Conservation (phyloP, 2,329 filamentous ascomycete species). For the Mycogone perniciosa region DNA sequence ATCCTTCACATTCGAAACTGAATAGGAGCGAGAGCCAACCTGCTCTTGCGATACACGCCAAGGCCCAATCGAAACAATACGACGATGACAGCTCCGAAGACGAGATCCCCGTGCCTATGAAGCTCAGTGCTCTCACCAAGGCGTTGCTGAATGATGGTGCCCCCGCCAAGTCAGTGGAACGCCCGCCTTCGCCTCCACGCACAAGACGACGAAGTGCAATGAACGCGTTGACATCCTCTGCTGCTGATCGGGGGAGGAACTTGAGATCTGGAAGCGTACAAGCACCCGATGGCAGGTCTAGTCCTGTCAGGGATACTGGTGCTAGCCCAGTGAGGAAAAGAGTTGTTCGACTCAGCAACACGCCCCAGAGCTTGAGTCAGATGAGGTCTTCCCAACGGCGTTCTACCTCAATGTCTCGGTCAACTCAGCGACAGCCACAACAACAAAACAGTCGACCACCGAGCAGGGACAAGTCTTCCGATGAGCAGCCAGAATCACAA, state of each 20-base stretch:
- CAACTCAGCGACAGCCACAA: slow-evolving; percentile 22
- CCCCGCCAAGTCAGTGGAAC: slow-evolving; percentile 18
- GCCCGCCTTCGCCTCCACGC: slow-evolving; percentile 38
- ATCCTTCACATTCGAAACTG: slow-evolving; percentile 40
- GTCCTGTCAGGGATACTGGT: slow-evolving; percentile 42
- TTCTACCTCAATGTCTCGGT: slow-evolving; percentile 44
- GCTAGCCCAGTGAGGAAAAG: slow-evolving; percentile 50
- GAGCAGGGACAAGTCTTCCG: slow-evolving; percentile 35
- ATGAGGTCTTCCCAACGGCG: slow-evolving; percentile 37
- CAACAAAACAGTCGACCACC: slow-evolving; percentile 32
- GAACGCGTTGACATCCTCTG: slow-evolving; percentile 37
- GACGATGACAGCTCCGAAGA: slow-evolving; percentile 86
- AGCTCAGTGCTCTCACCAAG: slow-evolving; percentile 87
- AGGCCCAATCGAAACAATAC: slow-evolving; percentile 39
- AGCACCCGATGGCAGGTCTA: slow-evolving; percentile 29
- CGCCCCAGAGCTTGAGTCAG: slow-evolving; percentile 39
- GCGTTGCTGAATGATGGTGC: slow-evolving; percentile 65
- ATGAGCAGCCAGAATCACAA: slow-evolving; percentile 32
- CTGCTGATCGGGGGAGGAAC: slow-evolving; percentile 38
- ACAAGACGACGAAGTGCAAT: slow-evolving; percentile 47
- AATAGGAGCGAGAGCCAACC: slow-evolving; percentile 42
- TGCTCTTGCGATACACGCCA: slow-evolving; percentile 22
- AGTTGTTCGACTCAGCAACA: slow-evolving; percentile 51
- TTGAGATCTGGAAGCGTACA: slow-evolving; percentile 45
- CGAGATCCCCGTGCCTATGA: slow-evolving; percentile 85